Conservation (phyloP, 192 early-diverging fungal species). For the Fimicolochytrium jonesii region DNA sequence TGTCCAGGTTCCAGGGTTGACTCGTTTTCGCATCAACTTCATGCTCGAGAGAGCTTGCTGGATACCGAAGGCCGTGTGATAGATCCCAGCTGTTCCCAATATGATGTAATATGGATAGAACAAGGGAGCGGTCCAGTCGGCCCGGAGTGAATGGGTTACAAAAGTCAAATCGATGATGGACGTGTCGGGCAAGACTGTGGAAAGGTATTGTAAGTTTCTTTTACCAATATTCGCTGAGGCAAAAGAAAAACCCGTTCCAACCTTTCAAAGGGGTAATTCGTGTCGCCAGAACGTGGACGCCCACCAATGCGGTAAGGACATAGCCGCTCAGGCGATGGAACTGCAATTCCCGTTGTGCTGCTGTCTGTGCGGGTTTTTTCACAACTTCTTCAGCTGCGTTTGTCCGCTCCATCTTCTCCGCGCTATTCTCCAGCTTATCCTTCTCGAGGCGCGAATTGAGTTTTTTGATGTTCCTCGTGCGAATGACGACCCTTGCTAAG, state of each 20-base stretch:
- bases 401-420: not conserved
- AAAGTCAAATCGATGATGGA: slow-evolving; percentile 27
- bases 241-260: not conserved
- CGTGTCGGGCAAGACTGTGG: slow-evolving; percentile 15
- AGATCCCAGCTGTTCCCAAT: slow-evolving; percentile 22
- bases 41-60: slow-evolving; percentile 5
- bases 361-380: not conserved
- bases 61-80: slow-evolving; percentile 26
- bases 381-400: not conserved
- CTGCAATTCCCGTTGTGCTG: slow-evolving; percentile 5
- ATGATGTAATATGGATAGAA: slow-evolving; percentile 14
- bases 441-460: no score
- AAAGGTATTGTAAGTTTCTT: no score
- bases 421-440: not conserved
- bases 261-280: slow-evolving; percentile 13
- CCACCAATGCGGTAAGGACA: slow-evolving; percentile 7
- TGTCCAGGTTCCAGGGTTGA: slow-evolving; percentile 16
- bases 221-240: no score
- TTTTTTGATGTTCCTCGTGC: no score
- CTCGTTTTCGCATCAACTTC: not conserved
- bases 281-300: slow-evolving; percentile 16
- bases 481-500: not conserved
- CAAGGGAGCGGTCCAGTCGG: not conserved
- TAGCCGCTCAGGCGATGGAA: slow-evolving; percentile 18
- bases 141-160: slow-evolving; percentile 3